phyloP scores from a whole-genome alignment of 73 alveolate species.

The Tetrahymena thermophila region DNA sequence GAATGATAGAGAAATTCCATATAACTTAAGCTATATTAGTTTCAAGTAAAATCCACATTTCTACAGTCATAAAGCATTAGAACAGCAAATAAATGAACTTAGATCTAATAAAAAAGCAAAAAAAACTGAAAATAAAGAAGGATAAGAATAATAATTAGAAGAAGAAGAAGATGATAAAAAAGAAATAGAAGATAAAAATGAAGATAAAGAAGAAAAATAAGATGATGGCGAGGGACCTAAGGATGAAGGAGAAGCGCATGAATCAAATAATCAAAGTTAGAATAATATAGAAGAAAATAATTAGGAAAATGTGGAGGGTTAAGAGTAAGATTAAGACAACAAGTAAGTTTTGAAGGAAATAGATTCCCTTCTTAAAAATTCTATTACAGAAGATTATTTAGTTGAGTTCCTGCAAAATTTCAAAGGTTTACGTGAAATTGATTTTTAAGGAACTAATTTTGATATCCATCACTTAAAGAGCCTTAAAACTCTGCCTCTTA shows the following conservation, averaged over 20 bases:
- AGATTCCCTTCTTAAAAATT: neutral
- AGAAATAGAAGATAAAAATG: neutral
- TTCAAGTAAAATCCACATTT: neutral
- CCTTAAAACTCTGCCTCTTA: neutral
- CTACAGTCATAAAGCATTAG: neutral
- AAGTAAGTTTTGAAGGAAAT: neutral
- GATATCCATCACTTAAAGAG: neutral
- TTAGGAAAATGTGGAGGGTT: neutral
- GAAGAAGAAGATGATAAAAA: neutral
- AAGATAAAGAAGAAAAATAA: neutral
- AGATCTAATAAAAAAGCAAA: neutral
- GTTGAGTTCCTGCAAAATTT: neutral
- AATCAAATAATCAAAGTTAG: neutral
- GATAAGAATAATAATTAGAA: neutral
- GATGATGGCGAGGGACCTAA: neutral
- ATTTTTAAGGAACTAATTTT: neutral
- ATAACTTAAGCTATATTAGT: neutral
- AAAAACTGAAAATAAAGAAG: neutral
- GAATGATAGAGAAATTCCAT: neutral
- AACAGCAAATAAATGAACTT: neutral
- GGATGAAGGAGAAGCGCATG: neutral
- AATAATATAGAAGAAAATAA: neutral
- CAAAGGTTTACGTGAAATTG: neutral
- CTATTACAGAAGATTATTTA: neutral
- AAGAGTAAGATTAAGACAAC: neutral